Base-by-base conservation (phyloP, 2,329 filamentous ascomycete species). In the Colletotrichum sp. region DNA sequence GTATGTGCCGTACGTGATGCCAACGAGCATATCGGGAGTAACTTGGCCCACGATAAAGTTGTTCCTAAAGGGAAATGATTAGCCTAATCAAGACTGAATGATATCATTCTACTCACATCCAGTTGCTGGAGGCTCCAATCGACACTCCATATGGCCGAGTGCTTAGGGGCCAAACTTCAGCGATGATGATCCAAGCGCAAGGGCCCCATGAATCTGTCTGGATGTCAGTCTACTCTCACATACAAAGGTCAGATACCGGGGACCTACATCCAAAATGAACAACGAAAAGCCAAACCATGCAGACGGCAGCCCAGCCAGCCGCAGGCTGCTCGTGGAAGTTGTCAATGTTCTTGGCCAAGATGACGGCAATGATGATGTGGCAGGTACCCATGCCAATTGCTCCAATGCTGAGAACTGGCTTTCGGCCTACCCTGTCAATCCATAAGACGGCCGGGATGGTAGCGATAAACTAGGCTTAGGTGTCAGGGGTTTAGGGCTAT, bases 221-320 rank as follows among this genome's bases (percentile, higher is more conserved):
- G 9, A 6, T 3, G 48, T 73, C 5, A 70, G 65, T 52, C 12
- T 15, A 8, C 5, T 22, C 12, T 1, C 25, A 12, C 2, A 62
- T 22, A 13, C 18, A 16, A 3, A 0, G 10, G 39, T n/a, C 1
- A 22, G n/a, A 22, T 13, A 22, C 3, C 1, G 22, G 30, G 1
- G 12, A 36, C 68, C 60, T 32, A 72, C 72, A 95, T 34, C 93
- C 94, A 80, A 96, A 96, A 83, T 94, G 90, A 34, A 94, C 86
- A 32, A 94, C 91, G 78, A 94, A 95, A 0, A 96, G 87, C 93
- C 94, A 95, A 10, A 94, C 91, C 90, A 94, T 93, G 68, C 81
- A 85, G 3, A 89, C 87, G 8, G 89, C 93, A 0, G 93, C 94
- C 94, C 94, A 96, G 2, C 94, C 94, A 0, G 93, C 78, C 3